Evolutionary conservation across 768 basidiomycete genomes (phyloP), one percentile per base, ranked within the genome.

Genomic region (Tylopilus felleus): DNA sequence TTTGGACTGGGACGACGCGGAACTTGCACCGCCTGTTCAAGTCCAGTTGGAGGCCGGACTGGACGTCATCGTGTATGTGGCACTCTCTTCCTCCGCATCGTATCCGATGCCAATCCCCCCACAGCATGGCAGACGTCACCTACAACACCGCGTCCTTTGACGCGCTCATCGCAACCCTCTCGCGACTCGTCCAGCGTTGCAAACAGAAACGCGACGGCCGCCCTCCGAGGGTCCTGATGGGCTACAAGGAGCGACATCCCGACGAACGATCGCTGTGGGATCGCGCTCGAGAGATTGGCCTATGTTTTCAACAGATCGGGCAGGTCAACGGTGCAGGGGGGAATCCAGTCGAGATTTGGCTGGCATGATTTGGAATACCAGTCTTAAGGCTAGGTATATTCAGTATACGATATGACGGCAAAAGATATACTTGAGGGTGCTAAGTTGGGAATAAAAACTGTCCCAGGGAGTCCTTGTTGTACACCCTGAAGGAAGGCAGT

Each of bases 81-180:
- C 10, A 29, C 28, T 47, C 49, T 27, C 23, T 27, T 16, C 2
- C 23, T 33, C 3, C 1, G 14, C 9, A 9, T 38, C 0, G 16
- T 4, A 9, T 50, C 43, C 55, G 29, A 53, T 38, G 13, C 41
- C 13, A 14, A 29, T 19, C 25, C 8, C 21, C 16, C 23, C 36
- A n/a, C 60, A 94, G 93, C 41, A 92, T 95, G 84, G 90, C 93
- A 13, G 94, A 97, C 62, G 90, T 95, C 8, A 87, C 92, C 1
- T 96, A 95, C 74, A 97, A 96, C 72, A 91, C 90, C 1, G 73
- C 84, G 1, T 88, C 91, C 2, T 97, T 96, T 68, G 82, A 88
- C 2, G 76, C 87, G 0, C 81, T 96, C 38, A 69, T 92, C 17
- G 72, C 73, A n/a, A 93, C 91, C 0, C 72, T 96, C 22, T 70